Evolutionary conservation across 2,329 filamentous ascomycete species (phyloP), one percentile per base, ranked within the genome.

Genomic region (Verticillium nonalfalfae): DNA sequence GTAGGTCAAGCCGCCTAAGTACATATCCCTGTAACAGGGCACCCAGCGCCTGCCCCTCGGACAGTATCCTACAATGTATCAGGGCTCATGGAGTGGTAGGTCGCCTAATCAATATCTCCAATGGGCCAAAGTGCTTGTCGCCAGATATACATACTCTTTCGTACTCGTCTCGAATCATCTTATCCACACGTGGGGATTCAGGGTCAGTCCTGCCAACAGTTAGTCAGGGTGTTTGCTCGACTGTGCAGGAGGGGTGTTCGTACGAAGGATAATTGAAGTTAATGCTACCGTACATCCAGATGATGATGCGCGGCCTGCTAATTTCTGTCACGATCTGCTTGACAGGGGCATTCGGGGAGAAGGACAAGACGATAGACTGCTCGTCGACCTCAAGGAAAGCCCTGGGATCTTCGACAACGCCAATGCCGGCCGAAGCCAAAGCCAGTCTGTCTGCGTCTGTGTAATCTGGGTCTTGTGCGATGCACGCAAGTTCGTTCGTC

Each of bases 261-360:
- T 52, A 52, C 45, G 45, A 52, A 52, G 45, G 45, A 26, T 52
- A 18, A 10, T 21, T 10, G 21, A 13, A 36, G 9, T 36, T 13
- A 7, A 26, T 18, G 18, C 18, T 52, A 10, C 45, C 45, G 45
- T 18, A 26, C 45, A 52, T 15, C 63, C 66, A 68, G 1, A 67
- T 61, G 60, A 67, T 65, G 50, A 61, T 59, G 2, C 62, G 66
- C 14, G 66, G 66, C 40, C 65, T 54, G 31, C 57, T 26, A 35
- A 67, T 45, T 18, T 68, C 66, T 1, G 64, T 57, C 10, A 64
- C 58, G 35, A 68, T 61, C 59, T 68, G 66, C 35, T 60, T 63
- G 15, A 68, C 66, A 11, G 66, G 66, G 26, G 64, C 50, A 26
- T 64, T 65, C 3, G 66, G 66, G 7, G 7, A 11, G 6, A 64